These are phyloP conservation scores for Boletus coccyginus DNA, from an alignment of 768 basidiomycete genomes.

Conservation along the genomic window DNA sequence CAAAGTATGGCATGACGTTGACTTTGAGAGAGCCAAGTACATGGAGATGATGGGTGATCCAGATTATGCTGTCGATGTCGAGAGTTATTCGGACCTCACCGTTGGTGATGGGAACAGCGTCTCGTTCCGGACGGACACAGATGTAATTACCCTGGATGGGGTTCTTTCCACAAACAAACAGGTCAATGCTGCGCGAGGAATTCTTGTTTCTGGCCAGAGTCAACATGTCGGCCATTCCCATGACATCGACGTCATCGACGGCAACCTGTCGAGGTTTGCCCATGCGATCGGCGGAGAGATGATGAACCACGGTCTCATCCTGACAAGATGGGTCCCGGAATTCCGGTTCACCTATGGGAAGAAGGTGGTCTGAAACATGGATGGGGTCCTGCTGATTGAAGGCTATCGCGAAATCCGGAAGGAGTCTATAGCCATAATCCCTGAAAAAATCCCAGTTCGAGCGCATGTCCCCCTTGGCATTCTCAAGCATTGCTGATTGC, in stretches of 20 bases:
- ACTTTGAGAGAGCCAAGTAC: background rate
- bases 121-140: background rate
- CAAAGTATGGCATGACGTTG: slow-evolving; percentile 1
- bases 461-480: background rate
- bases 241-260: background rate
- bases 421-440: slow-evolving; percentile 4
- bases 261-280: background rate
- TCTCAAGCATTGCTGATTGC: background rate
- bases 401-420: background rate
- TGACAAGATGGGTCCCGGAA: background rate
- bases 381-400: slow-evolving; percentile 3
- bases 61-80: slow-evolving; percentile 7
- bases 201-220: background rate
- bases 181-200: background rate
- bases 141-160: background rate
- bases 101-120: background rate
- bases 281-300: background rate
- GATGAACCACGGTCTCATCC: background rate
- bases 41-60: background rate
- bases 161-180: slow-evolving; percentile 1
- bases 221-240: slow-evolving; percentile 5
- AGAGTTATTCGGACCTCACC: background rate
- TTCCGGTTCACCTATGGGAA: background rate
- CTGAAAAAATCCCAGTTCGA: slow-evolving; percentile 5
- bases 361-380: background rate